Conservation (phyloP, 176 grass and related monocot species). For the Carex scoparia region DNA sequence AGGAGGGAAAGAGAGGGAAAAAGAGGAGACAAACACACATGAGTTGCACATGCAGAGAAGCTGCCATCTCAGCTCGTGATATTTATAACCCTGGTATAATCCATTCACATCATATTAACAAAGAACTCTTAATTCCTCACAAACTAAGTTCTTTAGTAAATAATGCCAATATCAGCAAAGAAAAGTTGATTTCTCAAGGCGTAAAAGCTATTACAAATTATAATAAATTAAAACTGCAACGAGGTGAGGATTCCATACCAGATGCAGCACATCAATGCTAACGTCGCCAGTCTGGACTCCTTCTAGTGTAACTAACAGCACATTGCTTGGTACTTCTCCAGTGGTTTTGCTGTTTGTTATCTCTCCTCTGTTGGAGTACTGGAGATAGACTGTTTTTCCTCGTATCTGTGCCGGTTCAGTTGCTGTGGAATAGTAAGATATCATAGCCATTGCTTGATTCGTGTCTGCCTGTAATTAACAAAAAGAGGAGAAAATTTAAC, state of each 20-base stretch:
- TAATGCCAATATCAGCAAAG: neutral
- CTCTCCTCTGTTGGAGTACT: constrained; percentile 93
- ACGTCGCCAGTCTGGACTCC: constrained; percentile 83
- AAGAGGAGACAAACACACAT: constrained; percentile 82
- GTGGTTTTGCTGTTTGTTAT: constrained; percentile 75
- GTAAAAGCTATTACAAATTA: neutral
- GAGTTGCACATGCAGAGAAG: constrained; percentile 66
- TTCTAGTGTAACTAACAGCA: constrained; percentile 78
- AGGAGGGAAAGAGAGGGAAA: constrained; percentile 57
- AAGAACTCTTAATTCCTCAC: constrained; percentile 57
- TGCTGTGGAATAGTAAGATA: constrained; percentile 86
- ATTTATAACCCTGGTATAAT: constrained; percentile 63
- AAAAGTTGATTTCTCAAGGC: neutral
- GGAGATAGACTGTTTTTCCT: constrained; percentile 94
- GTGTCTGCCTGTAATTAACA: constrained; percentile 56
- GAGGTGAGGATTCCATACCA: constrained; percentile 43
- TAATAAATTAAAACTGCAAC: neutral
- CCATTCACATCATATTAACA: constrained; percentile 56
- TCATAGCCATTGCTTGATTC: constrained; percentile 84
- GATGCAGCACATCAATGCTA: constrained; percentile 88
- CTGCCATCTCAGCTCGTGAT: constrained; percentile 76
- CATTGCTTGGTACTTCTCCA: constrained; percentile 65
- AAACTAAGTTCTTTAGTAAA: constrained; percentile 15
- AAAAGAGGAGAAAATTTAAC: neutral
- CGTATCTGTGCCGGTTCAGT: constrained; percentile 89